Conservation (phyloP, 176 grass and related monocot species). For the Avena insularis region DNA sequence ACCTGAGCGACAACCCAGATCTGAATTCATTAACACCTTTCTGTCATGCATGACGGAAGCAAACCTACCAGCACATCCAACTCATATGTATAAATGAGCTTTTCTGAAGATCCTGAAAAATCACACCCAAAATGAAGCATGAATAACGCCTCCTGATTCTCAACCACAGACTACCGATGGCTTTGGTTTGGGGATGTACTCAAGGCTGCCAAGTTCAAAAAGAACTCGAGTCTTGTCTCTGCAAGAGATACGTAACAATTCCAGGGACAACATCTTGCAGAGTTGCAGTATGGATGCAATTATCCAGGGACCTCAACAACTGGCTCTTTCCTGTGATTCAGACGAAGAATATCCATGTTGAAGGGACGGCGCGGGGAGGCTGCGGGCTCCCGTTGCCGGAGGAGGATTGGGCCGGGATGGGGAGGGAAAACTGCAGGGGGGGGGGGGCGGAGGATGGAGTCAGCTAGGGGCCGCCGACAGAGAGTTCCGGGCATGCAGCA, state of each 20-base stretch:
- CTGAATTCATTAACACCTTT: constrained; percentile 70
- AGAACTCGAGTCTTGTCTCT: constrained; percentile 54
- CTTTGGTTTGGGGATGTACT: constrained; percentile 50
- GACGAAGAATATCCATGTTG: too few species aligned
- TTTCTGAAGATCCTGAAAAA: constrained; percentile 46
- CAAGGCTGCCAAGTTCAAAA: constrained; percentile 53
- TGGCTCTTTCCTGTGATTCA: too few species aligned
- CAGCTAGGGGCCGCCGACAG: too few species aligned
- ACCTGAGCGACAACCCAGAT: constrained; percentile 69
- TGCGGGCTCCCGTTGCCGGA: too few species aligned
- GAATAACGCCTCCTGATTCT: constrained; percentile 41
- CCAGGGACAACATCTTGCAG: not conserved
- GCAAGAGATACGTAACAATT: constrained; percentile 58
- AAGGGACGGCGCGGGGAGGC: too few species aligned
- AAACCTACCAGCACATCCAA: constrained; percentile 60
- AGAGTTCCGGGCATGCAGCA: too few species aligned
- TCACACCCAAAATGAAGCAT: not conserved
- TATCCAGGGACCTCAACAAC: too few species aligned
- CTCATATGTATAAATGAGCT: constrained; percentile 68
- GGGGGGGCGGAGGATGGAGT: too few species aligned
- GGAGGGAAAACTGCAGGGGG: too few species aligned
- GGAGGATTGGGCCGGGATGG: too few species aligned
- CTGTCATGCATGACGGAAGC: constrained; percentile 55
- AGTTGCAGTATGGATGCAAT: too few species aligned
- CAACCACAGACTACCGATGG: constrained; percentile 36